These are phyloP conservation scores for Taxawa tesnikishii DNA, from an alignment of 2,329 filamentous ascomycete genomes.

Conservation along the genomic window DNA sequence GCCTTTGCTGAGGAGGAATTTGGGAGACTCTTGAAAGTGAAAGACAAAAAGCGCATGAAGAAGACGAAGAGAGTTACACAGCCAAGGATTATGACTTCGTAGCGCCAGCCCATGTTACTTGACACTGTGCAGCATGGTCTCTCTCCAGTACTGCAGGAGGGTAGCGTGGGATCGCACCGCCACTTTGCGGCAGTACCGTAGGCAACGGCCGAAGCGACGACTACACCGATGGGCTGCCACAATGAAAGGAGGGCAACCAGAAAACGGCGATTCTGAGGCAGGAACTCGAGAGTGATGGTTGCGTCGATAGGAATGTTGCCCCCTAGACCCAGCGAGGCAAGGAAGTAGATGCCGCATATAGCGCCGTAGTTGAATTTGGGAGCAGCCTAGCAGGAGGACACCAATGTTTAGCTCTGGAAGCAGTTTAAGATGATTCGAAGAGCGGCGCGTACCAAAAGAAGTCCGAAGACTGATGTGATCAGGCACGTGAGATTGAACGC, in stretches of 20 bases:
- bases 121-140: slow-evolving; percentile 23
- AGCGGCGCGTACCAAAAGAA: too few relatives aligned
- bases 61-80: slow-evolving; percentile 32
- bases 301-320: slow-evolving; percentile 46
- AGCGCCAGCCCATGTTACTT: slow-evolving; percentile 34
- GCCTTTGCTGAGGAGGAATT: slow-evolving; percentile 43
- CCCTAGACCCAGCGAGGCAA: slow-evolving; percentile 27
- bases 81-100: slow-evolving; percentile 28
- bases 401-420: too few relatives aligned
- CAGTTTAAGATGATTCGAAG: too few relatives aligned
- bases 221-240: slow-evolving; percentile 44
- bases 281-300: slow-evolving; percentile 44
- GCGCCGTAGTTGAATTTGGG: too few relatives aligned
- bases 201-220: slow-evolving; percentile 37
- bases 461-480: slow-evolving; percentile 41
- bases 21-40: slow-evolving; percentile 48
- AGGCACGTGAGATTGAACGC: slow-evolving; percentile 48
- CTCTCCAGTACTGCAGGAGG: slow-evolving; percentile 28
- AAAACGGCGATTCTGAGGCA: slow-evolving; percentile 40
- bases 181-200: slow-evolving; percentile 41
- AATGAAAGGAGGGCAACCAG: slow-evolving; percentile 40
- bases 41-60: slow-evolving; percentile 40
- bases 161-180: slow-evolving; percentile 38
- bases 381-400: neutral
- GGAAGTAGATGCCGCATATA: too few relatives aligned